These are phyloP conservation scores for Metschnikowia anglica DNA, from an alignment of 805 yeast genomes.

Conservation along the genomic window DNA sequence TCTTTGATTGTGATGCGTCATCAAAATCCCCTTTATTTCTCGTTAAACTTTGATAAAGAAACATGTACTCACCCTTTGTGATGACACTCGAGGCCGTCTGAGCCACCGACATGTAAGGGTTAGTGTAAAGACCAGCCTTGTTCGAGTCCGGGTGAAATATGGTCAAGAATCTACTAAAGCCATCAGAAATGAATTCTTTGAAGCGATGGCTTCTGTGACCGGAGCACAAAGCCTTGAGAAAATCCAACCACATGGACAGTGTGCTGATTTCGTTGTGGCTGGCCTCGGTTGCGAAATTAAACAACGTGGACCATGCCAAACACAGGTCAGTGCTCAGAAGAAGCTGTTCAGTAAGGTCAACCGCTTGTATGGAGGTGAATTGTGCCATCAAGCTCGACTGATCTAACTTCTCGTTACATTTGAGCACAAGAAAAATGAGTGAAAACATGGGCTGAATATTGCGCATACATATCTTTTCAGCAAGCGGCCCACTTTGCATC, in stretches of 20 bases:
- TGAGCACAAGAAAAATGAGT: constrained; percentile 12
- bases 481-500: constrained; percentile 3
- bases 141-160: constrained; percentile 1
- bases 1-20: constrained; percentile 2
- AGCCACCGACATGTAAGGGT: not conserved
- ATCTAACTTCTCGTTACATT: constrained; percentile 7
- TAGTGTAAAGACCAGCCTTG: not conserved
- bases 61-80: constrained; percentile 18
- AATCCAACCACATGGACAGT: constrained; percentile 20
- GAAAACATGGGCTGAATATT: constrained; percentile 13
- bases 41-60: constrained; percentile 12
- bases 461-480: constrained; percentile 12
- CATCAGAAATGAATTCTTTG: constrained; percentile 26
- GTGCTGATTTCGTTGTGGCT: constrained; percentile 30
- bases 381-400: constrained; percentile 1
- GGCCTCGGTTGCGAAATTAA: constrained; percentile 31
- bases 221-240: constrained; percentile 22
- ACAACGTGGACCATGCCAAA: constrained; percentile 29
- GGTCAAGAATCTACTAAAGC: constrained; percentile 15
- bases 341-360: constrained; percentile 1
- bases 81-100: not conserved
- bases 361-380: not conserved
- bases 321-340: constrained; percentile 9
- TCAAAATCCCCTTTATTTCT: constrained; percentile 5
- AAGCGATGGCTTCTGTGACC: constrained; percentile 10